Conservation (phyloP, 768 basidiomycete species). For the Agrocybe pediades region DNA sequence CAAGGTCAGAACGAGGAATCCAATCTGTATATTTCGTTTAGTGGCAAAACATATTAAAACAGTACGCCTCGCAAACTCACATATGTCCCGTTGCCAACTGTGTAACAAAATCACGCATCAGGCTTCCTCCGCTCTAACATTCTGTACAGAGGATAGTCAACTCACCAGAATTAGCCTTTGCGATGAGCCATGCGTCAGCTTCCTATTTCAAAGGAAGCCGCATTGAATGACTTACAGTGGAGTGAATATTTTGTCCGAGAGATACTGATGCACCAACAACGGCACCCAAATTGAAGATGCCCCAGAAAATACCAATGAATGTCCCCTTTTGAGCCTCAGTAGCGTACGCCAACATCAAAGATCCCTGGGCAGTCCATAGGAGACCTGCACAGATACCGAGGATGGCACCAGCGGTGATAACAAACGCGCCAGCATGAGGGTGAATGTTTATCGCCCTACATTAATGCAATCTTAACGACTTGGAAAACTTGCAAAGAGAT, state of each 20-base stretch:
- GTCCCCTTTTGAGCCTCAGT: conserved; percentile 77
- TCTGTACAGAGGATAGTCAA: too few species aligned
- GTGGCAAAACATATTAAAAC: too few species aligned
- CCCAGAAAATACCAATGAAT: conserved; percentile 83
- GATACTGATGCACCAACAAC: conserved; percentile 80
- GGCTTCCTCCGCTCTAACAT: neutral
- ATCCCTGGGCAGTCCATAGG: conserved; percentile 84
- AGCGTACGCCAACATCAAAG: conserved; percentile 84
- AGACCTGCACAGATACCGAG: conserved; percentile 75
- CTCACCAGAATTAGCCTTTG: conserved; percentile 44
- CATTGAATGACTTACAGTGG: conserved; percentile 46
- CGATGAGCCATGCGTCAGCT: conserved; percentile 12
- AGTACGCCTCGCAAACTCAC: too few species aligned
- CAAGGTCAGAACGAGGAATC: conserved; percentile 70
- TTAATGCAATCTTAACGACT: neutral
- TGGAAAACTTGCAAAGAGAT: neutral
- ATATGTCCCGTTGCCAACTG: conserved; percentile 76
- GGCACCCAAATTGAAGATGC: conserved; percentile 80
- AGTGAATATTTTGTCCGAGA: conserved; percentile 69
- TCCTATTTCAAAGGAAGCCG: neutral
- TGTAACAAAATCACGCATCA: neutral
- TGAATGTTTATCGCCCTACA: conserved; percentile 72
- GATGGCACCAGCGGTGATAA: conserved; percentile 70
- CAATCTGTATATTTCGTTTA: conserved; percentile 48
- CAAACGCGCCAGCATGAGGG: conserved; percentile 57